Base-by-base conservation (phyloP, 768 basidiomycete genomes). In the Pilatotrama ljubarskyi region DNA sequence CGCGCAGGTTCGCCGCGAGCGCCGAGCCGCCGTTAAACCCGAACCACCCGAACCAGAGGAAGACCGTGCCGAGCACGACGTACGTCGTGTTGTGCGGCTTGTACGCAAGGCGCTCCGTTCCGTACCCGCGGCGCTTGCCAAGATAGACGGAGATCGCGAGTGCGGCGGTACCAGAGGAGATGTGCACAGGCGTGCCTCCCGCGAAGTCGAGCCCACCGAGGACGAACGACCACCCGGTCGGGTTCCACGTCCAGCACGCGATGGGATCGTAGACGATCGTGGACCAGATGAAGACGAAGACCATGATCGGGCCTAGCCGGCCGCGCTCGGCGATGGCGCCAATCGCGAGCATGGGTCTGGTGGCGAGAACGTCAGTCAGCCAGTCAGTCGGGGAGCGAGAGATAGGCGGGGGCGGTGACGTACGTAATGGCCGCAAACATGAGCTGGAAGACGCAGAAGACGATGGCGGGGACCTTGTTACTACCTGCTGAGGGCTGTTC, bases 41-140 rank as follows among this genome's bases (percentile, higher is more conserved):
- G 61, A 96, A 93, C 95, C 95, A 98, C 5, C 91, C 91, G 58
- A 93, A 92, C 93, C 94, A 97, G 51, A 98, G 90, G 70, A 96
- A 82, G 2, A 89, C 84, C 0, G 96, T 98, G 10, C 96, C 96
- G n/a, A 97, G 78, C 43, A 97, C 80, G 61, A 98, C 93, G 69
- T 95, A 95, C 24, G 88, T 88, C 17, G 93, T 91, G 72, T 96
- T 97, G 71, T 95, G 91, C 0, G 96, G 95, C 74, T 87, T 95
- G 82, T 95, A 98, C 0, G 92, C 90, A 14, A 97, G 83, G 24
- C 88, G 82, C 66, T 91, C 88, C 2, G 95, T 96, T 15, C 95
- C 95, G 63, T 93, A 98, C 1, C 95, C 95, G 32, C 89, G 80
- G 51, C 95, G 87, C 68, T 90, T 93, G 40, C 96, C 95, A 36